These are phyloP conservation scores for Fragilariopsis cylindrus DNA, from an alignment of 108 stramenopile genomes.

Conservation along the genomic window DNA sequence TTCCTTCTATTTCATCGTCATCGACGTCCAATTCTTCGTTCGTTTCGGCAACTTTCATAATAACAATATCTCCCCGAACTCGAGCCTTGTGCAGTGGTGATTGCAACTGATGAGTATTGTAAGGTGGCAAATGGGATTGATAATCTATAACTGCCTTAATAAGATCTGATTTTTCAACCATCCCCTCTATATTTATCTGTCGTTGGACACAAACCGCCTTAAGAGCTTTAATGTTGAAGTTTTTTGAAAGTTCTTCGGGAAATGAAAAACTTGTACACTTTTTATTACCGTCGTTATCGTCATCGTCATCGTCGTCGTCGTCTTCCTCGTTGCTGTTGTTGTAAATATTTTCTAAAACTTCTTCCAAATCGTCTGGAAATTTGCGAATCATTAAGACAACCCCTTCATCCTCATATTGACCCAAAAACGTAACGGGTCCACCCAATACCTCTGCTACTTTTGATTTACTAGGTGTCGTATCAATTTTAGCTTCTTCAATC, in stretches of 20 bases:
- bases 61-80: slow-evolving; percentile 77
- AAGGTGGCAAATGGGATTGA: slow-evolving; percentile 33
- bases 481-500: slow-evolving; percentile 63
- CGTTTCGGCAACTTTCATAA: slow-evolving; percentile 76
- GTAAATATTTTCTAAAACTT: slow-evolving; percentile 12
- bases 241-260: slow-evolving; percentile 12
- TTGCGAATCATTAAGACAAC: slow-evolving; percentile 75
- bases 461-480: slow-evolving; percentile 81
- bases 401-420: slow-evolving; percentile 87
- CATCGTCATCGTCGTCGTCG: neutral
- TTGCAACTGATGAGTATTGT: slow-evolving; percentile 78
- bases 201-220: slow-evolving; percentile 31
- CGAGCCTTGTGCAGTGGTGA: slow-evolving; percentile 69
- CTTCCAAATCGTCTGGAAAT: slow-evolving; percentile 34
- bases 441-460: slow-evolving; percentile 53
- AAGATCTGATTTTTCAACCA: slow-evolving; percentile 47
- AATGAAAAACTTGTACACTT: slow-evolving; percentile 6
- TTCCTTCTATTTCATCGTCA: neutral
- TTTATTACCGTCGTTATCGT: neutral
- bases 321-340: slow-evolving; percentile 15
- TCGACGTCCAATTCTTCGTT: slow-evolving; percentile 59
- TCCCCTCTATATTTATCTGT: slow-evolving; percentile 25
- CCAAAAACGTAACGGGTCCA: slow-evolving; percentile 82
- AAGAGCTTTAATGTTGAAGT: slow-evolving; percentile 19
- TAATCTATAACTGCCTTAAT: slow-evolving; percentile 30